Base-by-base conservation (phyloP, 2,329 filamentous ascomycete genomes). In the Hortaea werneckii region DNA sequence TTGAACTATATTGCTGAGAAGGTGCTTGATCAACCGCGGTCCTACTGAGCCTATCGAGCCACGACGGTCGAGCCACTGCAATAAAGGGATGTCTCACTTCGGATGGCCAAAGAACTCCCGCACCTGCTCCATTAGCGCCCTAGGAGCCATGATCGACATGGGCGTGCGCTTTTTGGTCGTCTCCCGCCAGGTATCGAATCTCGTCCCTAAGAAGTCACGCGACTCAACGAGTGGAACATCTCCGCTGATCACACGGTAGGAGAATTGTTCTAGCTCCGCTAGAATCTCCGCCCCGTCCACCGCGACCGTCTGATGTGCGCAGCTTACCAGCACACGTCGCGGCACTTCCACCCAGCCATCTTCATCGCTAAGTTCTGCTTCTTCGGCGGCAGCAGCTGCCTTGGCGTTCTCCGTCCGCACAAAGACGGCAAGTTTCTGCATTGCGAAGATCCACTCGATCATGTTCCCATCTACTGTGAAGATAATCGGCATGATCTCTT, bases 391-490 rank as follows among this genome's bases (percentile, higher is more conserved):
- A 27, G 40, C 40, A 13, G 45, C 49, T 5, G 53, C 51, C 26
- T 40, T 40, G 2, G 44, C 46, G 35, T 69, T 69, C 49, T 62
- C 54, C n/a, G 53, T 48, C 13, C 51, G 42, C 3, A 66, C 58
- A 40, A 68, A 66, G 2, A 57, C 58, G 9, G 59, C 50, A 3
- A 69, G 52, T 20, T 64, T 58, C 5, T 61, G 50, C 41, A 70
- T 62, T 2, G 61, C 62, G 28, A 59, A 52, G 49, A 65, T 61
- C 56, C 63, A 70, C n/a, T 64, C 54, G 5, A 68, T 58, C 53
- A 64, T 58, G 43, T 64, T 62, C 5, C 66, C 67, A 43, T 66
- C 55, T 12, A 58, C 52, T 0, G 67, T 64, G 43, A 67, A 69
- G 5, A 66, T 54, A 43, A 70, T 70, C 5, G 67, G 58, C 47